Evolutionary conservation across 768 basidiomycete species (phyloP), one percentile per base, ranked within the genome.

Genomic region (Boletus tomentosulus): DNA sequence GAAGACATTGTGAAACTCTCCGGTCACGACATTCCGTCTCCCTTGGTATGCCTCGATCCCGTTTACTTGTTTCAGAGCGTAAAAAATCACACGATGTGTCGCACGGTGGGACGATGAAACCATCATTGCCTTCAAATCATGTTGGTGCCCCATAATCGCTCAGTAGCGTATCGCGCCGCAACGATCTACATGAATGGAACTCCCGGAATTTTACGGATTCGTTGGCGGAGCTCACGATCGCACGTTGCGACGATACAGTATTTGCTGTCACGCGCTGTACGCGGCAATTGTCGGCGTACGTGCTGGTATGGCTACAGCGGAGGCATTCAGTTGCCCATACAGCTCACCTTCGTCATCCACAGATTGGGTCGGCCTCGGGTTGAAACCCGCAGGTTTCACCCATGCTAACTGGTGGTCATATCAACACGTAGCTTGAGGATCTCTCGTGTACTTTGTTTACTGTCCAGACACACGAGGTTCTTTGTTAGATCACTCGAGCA

Each of bases 211-310:
- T 97, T 93, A 39, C 97, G 83, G 73, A 99, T 87, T 50, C 97
- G 81, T 45, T 93, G 77, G 30, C 97, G 83, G 30, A 99, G 81
- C 65, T 98, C 95, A 55, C 95, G 79, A 79, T 99, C 97, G 66
- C 96, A 98, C 24, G 97, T 98, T 5, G 97, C 97, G 41, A 99
- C 95, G 59, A 99, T 86, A 71, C 91, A 98, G 71, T 95, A 98
- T 67, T 92, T 90, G 74, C 83, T 3, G 90, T 92, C 10, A 98
- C 93, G 31, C 97, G 87, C 67, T 98, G 92, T 15, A 99, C 90
- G 22, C 98, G 81, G 69, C 97, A 99, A 76, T 99, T 96, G 68
- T 99, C 97, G 19, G 97, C 97, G 66, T 99, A 99, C 19, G 94
- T 97, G 22, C 97, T 97, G 4, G 83, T 77, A 70, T 99, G 97